A percentile compares a stretch with the other conserved stretches of the same genome.
Conservation (phyloP, 352 stramenopile genomes). For the Globisporangium alternatum region DNA sequence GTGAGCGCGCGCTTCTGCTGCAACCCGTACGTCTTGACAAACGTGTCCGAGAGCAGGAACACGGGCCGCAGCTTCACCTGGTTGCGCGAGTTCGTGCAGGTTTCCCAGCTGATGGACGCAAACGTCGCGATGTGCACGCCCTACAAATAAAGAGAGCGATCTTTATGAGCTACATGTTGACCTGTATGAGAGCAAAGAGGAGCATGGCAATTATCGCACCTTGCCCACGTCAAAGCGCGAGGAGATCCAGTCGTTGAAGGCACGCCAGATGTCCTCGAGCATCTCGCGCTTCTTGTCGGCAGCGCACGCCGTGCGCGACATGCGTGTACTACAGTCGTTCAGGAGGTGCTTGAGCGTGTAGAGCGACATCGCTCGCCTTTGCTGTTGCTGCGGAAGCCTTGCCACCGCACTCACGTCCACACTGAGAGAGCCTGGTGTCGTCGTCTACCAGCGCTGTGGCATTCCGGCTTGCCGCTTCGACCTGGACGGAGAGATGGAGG, state of each 20-base stretch:
- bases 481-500: no score
- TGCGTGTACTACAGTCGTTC: slow-evolving; percentile 59
- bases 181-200: neutral
- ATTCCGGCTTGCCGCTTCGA: no score
- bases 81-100: slow-evolving; percentile 54
- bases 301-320: slow-evolving; percentile 53
- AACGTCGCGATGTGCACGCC: slow-evolving; percentile 78
- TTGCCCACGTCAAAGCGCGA: slow-evolving; percentile 66
- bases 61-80: slow-evolving; percentile 51
- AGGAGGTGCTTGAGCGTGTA: slow-evolving; percentile 78
- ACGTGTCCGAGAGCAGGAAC: slow-evolving; percentile 69
- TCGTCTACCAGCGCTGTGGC: no score
- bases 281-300: slow-evolving; percentile 67
- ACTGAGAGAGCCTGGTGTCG: no score
- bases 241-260: slow-evolving; percentile 77
- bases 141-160: slow-evolving; percentile 14
- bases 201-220: slow-evolving; percentile 18
- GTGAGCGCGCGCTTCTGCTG: slow-evolving; percentile 38
- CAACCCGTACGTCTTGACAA: slow-evolving; percentile 59
- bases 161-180: no score
- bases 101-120: slow-evolving; percentile 68
- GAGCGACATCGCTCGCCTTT: slow-evolving; percentile 42
- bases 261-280: slow-evolving; percentile 66
- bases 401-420: no score
- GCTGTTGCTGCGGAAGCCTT: no score